phyloP scores from a whole-genome alignment of 495 filamentous ascomycete genomes.

The Chaetomium tenue region DNA sequence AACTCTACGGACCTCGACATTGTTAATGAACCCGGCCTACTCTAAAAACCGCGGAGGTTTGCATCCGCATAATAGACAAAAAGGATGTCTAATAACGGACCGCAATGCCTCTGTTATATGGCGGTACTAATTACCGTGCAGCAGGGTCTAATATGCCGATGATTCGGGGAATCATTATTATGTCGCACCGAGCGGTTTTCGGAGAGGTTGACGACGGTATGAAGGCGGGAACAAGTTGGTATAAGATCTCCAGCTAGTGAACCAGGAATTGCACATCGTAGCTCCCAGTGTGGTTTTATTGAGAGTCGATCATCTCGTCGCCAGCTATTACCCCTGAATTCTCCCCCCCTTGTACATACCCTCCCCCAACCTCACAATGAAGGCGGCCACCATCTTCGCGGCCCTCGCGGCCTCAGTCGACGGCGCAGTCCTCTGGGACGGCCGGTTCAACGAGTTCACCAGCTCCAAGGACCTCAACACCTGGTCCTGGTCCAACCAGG shows the following conservation, averaged over 20 bases:
- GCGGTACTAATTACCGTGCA: background rate
- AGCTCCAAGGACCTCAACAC: slow-evolving; percentile 51
- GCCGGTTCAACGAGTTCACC: slow-evolving; percentile 57
- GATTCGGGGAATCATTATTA: too few species aligned
- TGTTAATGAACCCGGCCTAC: slow-evolving; percentile 15
- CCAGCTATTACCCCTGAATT: background rate
- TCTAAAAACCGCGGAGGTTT: slow-evolving; percentile 26
- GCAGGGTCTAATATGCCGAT: background rate
- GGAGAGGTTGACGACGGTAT: background rate
- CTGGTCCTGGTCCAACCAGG: slow-evolving; percentile 65
- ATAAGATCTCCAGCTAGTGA: background rate
- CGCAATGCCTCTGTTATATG: slow-evolving; percentile 14
- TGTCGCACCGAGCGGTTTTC: background rate
- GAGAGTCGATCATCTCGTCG: background rate
- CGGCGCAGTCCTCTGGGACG: slow-evolving; percentile 57
- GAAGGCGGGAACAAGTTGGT: background rate
- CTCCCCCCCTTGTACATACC: background rate
- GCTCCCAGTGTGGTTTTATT: background rate
- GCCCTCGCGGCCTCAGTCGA: slow-evolving; percentile 19
- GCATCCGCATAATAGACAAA: slow-evolving; percentile 27
- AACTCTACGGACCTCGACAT: slow-evolving; percentile 14
- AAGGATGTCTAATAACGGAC: slow-evolving; percentile 7
- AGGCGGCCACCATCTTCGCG: slow-evolving; percentile 17
- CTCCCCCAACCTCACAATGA: background rate
- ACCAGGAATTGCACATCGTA: background rate